Evolutionary conservation across 306 rosid genomes (phyloP).

Genomic region (Chamaecrista fasciculata): DNA sequence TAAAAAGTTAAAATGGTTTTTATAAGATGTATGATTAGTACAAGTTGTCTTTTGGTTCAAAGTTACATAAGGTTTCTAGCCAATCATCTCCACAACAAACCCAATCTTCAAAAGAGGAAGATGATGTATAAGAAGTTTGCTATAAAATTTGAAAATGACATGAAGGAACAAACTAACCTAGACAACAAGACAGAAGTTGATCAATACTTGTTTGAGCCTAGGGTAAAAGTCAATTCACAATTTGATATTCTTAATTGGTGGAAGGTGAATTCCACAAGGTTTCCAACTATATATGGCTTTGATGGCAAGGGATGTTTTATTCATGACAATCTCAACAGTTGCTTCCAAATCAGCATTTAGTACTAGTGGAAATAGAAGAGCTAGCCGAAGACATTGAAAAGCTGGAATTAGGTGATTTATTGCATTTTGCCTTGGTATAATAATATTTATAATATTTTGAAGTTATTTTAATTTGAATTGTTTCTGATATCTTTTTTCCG

Average conservation of each 20-base stretch:
- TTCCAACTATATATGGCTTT: not conserved
- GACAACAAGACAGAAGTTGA: not conserved
- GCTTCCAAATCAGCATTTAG: not conserved
- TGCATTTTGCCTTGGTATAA: too few relatives aligned
- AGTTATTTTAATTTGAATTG: too few relatives aligned
- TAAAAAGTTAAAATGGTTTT: not conserved
- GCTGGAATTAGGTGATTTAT: not conserved
- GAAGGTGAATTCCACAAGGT: not conserved
- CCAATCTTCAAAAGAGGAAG: not conserved
- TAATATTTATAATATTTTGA: too few relatives aligned
- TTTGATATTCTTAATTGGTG: not conserved
- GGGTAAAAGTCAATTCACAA: too few relatives aligned
- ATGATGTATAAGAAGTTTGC: not conserved
- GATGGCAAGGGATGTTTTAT: not conserved
- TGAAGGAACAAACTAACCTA: not conserved
- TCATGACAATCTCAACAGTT: not conserved
- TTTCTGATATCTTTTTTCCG: too few relatives aligned
- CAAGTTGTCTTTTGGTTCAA: not conserved
- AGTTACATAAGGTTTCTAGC: not conserved
- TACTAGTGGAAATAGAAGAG: not conserved
- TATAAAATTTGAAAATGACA: not conserved
- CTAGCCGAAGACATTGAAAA: not conserved
- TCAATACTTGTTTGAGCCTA: too few relatives aligned
- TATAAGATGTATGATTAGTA: not conserved
- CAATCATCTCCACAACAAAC: not conserved